Evolutionary conservation across 2,329 filamentous ascomycete species (phyloP).

Genomic region (Hymenoscyphus albidus): DNA sequence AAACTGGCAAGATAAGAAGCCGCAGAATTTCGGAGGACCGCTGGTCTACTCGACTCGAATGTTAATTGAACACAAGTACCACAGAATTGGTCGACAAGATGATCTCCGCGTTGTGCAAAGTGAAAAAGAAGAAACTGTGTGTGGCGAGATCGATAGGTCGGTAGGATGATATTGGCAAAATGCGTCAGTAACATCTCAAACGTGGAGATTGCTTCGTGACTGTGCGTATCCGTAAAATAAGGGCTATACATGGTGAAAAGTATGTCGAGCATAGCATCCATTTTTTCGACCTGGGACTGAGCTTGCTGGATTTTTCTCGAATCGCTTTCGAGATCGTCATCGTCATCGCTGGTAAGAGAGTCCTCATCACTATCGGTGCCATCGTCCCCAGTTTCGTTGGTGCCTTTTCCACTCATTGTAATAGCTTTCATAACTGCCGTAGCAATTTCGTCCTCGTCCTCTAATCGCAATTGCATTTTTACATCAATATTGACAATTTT

Average conservation of each 20-base stretch:
- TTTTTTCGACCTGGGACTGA: conserved; percentile 80
- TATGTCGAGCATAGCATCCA: conserved; percentile 84
- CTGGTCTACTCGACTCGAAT: conserved; percentile 59
- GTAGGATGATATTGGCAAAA: conserved; percentile 83
- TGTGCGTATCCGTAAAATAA: conserved; percentile 61
- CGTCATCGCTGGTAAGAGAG: conserved; percentile 66
- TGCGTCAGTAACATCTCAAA: conserved; percentile 79
- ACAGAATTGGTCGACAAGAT: conserved; percentile 77
- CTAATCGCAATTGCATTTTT: conserved; percentile 88
- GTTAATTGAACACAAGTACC: conserved; percentile 71
- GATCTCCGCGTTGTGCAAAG: conserved; percentile 78
- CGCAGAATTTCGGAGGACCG: conserved; percentile 75
- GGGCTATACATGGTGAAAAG: conserved; percentile 81
- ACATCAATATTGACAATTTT: conserved; percentile 91
- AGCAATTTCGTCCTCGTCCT: conserved; percentile 87
- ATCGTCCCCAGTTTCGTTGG: conserved; percentile 46
- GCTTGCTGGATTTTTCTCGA: conserved; percentile 64
- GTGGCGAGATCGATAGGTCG: conserved; percentile 86
- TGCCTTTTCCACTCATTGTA: conserved; percentile 39
- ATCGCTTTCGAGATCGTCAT: conserved; percentile 64
- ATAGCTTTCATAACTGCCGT: conserved; percentile 63
- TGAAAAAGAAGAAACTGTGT: conserved; percentile 96
- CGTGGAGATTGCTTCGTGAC: conserved; percentile 64
- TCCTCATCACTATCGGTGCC: conserved; percentile 64
- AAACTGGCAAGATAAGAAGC: conserved; percentile 93